Percentiles rank a stretch among this genome's conserved stretches.
These are phyloP conservation scores for Starmerella bombicola DNA, from an alignment of 805 yeast species.

Conservation along the genomic window DNA sequence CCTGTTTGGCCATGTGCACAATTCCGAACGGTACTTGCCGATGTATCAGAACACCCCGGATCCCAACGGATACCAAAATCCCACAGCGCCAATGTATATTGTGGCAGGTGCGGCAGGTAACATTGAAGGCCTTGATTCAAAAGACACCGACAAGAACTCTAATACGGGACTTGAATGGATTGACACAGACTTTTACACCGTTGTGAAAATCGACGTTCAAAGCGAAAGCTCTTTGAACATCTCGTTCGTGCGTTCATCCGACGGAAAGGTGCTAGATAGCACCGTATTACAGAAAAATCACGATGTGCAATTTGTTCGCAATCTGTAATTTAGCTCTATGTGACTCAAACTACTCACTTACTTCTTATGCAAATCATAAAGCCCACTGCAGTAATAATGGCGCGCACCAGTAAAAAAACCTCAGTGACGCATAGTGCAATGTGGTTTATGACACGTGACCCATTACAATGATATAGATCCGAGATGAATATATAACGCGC, in stretches of 20 bases:
- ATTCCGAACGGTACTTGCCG: slow-evolving; percentile 7
- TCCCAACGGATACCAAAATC: slow-evolving; percentile 1
- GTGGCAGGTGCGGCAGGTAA: slow-evolving; percentile 9
- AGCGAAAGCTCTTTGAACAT: background rate
- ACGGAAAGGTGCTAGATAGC: slow-evolving; percentile 5
- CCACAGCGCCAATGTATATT: slow-evolving; percentile 2
- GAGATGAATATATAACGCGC: too few relatives aligned
- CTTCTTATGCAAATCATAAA: too few relatives aligned
- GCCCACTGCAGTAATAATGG: too few relatives aligned
- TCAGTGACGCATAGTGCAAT: too few relatives aligned
- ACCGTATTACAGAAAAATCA: background rate
- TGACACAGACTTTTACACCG: slow-evolving; percentile 1
- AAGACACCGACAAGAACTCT: background rate
- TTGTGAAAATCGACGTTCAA: slow-evolving; percentile 1
- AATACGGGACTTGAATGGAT: slow-evolving; percentile 4
- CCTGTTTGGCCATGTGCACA: slow-evolving; percentile 5
- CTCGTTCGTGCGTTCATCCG: slow-evolving; percentile 3
- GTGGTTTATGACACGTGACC: too few relatives aligned
- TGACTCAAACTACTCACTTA: too few relatives aligned
- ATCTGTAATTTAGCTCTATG: too few relatives aligned
- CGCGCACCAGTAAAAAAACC: too few relatives aligned
- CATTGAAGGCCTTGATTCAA: slow-evolving; percentile 1
- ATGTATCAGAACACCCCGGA: slow-evolving; percentile 5
- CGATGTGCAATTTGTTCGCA: background rate
- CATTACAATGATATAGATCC: too few relatives aligned